A percentile compares a stretch with the other conserved stretches of the same genome.
Conservation (phyloP, 2,329 filamentous ascomycete species). For the Hirsutella minnesotensis region DNA sequence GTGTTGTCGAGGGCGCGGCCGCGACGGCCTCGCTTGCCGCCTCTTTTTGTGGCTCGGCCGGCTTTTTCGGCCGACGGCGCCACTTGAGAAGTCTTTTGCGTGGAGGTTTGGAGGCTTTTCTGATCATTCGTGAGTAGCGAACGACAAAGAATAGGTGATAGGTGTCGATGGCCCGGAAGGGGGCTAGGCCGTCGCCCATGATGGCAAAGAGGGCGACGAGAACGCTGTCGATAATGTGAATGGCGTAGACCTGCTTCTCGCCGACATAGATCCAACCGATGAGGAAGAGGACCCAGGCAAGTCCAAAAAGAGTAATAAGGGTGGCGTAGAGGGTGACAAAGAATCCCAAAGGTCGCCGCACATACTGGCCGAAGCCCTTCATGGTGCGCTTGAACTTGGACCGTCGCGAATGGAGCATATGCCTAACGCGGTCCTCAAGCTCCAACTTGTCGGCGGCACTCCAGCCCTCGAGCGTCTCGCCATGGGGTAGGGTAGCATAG, state of each 20-base stretch:
- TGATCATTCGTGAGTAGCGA: constrained; percentile 41
- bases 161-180: constrained; percentile 70
- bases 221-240: constrained; percentile 60
- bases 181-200: constrained; percentile 58
- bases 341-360: constrained; percentile 65
- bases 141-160: constrained; percentile 81
- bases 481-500: constrained; percentile 71
- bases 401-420: constrained; percentile 74
- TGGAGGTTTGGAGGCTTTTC: constrained; percentile 18
- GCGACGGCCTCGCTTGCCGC: not conserved
- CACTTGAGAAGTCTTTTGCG: not conserved
- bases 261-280: constrained; percentile 86
- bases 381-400: constrained; percentile 69
- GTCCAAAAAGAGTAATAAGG: constrained; percentile 72
- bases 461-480: constrained; percentile 63
- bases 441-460: constrained; percentile 59
- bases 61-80: not conserved
- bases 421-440: constrained; percentile 75
- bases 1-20: not conserved
- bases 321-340: constrained; percentile 74
- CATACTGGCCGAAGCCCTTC: constrained; percentile 72
- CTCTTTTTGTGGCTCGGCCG: not conserved
- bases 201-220: constrained; percentile 60
- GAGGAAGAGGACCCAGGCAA: constrained; percentile 83
- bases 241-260: constrained; percentile 54